Percentiles rank a stretch among this genome's conserved stretches.
Evolutionary conservation across 2,329 filamentous ascomycete species (phyloP).

Genomic region (Phialophora expanda): DNA sequence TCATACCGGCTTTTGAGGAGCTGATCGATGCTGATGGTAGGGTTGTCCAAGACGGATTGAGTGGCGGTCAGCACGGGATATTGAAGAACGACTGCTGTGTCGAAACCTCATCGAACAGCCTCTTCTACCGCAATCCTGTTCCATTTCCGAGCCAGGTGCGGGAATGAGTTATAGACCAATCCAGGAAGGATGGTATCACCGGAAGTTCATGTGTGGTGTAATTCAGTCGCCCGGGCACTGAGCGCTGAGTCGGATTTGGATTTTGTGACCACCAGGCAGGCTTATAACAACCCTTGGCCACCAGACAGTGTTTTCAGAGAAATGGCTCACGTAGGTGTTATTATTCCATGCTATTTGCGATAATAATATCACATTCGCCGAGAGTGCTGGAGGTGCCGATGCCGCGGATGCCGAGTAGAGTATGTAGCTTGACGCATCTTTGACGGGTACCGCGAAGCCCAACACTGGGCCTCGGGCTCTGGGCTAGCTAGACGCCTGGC

Average conservation of each 20-base stretch:
- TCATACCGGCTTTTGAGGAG: slow-evolving; percentile 43
- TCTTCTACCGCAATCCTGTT: slow-evolving; percentile 18
- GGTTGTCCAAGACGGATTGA: slow-evolving; percentile 6
- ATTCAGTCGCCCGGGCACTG: background rate
- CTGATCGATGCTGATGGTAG: slow-evolving; percentile 37
- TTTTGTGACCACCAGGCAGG: too few species aligned
- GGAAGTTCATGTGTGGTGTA: slow-evolving; percentile 2
- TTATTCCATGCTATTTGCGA: too few species aligned
- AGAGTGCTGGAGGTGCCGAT: too few species aligned
- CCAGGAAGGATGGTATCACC: slow-evolving; percentile 10
- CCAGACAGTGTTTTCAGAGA: too few species aligned
- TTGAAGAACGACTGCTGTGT: slow-evolving; percentile 17
- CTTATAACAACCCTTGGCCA: too few species aligned
- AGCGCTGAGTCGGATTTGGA: too few species aligned
- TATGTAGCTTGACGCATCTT: too few species aligned
- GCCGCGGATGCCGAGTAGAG: too few species aligned
- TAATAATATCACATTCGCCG: too few species aligned
- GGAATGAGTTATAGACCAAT: slow-evolving; percentile 12
- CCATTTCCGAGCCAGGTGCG: slow-evolving; percentile 8
- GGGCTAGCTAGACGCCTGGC: background rate
- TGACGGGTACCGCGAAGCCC: too few species aligned
- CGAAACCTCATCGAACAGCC: background rate
- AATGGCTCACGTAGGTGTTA: too few species aligned
- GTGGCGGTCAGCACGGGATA: slow-evolving; percentile 40
- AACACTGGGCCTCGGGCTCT: background rate